A percentile compares a stretch with the other conserved stretches of the same genome.
phyloP scores from a whole-genome alignment of 2,329 filamentous ascomycete species.

The Colletotrichum lini region DNA sequence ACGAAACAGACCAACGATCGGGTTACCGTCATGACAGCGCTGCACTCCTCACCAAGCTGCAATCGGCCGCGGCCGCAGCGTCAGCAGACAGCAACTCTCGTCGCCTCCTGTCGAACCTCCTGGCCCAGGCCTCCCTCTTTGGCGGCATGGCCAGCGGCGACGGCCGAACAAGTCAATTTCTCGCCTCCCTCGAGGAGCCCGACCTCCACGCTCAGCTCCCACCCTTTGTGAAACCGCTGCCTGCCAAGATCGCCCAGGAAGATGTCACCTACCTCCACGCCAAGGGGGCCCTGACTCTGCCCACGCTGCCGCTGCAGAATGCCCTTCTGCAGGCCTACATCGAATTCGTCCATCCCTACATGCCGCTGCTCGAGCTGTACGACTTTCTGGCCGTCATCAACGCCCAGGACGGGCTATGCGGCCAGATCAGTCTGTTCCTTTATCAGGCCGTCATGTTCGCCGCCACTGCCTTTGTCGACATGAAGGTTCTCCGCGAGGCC shows the following conservation, averaged over 20 bases:
- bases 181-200: constrained; percentile 63
- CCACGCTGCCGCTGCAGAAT: constrained; percentile 78
- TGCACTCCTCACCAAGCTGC: constrained; percentile 50
- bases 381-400: constrained; percentile 73
- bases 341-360: constrained; percentile 93
- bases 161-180: constrained; percentile 58
- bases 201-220: constrained; percentile 66
- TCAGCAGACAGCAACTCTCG: constrained; percentile 43
- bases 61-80: constrained; percentile 44
- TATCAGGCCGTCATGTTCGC: constrained; percentile 98
- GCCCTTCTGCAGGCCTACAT: constrained; percentile 87
- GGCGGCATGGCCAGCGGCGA: constrained; percentile 48
- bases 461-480: constrained; percentile 88
- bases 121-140: constrained; percentile 50
- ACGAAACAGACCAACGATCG: constrained; percentile 56
- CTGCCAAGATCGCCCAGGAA: constrained; percentile 81
- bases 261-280: constrained; percentile 86
- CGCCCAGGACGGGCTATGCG: constrained; percentile 76
- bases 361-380: constrained; percentile 85
- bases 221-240: constrained; percentile 84
- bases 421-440: constrained; percentile 85
- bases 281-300: constrained; percentile 88
- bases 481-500: constrained; percentile 80
- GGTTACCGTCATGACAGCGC: constrained; percentile 53
- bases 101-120: constrained; percentile 41